Conservation (phyloP, 2,329 filamentous ascomycete genomes). For the Thelonectria olida region DNA sequence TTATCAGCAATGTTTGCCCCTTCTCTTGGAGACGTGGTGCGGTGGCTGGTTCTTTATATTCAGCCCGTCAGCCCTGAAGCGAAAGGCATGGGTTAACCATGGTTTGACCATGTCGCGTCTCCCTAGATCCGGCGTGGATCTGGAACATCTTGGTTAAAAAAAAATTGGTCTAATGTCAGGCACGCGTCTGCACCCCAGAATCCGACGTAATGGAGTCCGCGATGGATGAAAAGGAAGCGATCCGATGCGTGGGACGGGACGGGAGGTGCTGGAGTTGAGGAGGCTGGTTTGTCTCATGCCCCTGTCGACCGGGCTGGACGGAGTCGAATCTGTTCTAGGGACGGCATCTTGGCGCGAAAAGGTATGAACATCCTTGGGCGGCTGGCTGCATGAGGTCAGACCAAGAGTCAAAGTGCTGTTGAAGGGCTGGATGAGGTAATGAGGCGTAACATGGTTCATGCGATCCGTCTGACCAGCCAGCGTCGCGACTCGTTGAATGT, state of each 20-base stretch:
- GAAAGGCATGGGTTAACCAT: background rate
- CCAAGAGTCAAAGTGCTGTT: background rate
- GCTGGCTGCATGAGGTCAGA: background rate
- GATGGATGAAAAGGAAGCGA: background rate
- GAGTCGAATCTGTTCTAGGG: background rate
- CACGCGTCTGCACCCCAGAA: constrained; percentile 8
- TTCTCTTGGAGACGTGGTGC: background rate
- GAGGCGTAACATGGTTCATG: constrained; percentile 10
- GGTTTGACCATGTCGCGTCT: background rate
- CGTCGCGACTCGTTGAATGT: background rate
- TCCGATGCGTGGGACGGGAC: background rate
- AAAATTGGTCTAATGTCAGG: constrained; percentile 1
- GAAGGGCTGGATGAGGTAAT: background rate
- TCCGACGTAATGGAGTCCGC: background rate
- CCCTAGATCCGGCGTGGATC: background rate
- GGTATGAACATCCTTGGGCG: background rate
- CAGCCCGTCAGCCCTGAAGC: background rate
- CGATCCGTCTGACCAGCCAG: background rate
- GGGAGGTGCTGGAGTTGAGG: background rate
- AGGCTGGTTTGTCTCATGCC: constrained; percentile 6
- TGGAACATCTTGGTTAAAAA: background rate
- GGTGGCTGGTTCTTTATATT: background rate
- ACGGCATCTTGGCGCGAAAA: background rate
- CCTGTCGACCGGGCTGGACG: background rate
- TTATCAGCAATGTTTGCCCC: background rate